Evolutionary conservation across 192 early-diverging fungal genomes (phyloP).

Genomic region (Pilobolus umbonatus): DNA sequence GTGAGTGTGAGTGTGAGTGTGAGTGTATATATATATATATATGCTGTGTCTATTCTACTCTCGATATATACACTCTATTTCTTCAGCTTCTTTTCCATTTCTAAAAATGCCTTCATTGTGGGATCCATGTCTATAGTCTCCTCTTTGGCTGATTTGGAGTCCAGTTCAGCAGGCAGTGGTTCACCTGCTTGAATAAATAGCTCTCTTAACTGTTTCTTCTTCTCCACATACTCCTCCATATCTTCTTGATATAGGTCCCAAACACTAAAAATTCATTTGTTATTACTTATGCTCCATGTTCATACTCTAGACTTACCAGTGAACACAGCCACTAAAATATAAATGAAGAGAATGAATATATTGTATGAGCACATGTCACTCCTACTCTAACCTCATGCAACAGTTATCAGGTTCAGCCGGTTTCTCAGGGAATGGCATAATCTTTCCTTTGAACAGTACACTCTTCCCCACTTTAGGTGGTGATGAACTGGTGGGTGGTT

Average conservation of each 20-base stretch:
- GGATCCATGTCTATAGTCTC: constrained; percentile 43
- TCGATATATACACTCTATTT: no score
- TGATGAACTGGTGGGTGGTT: neutral
- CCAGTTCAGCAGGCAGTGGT: constrained; percentile 6
- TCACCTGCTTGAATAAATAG: constrained; percentile 7
- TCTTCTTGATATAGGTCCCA: constrained; percentile 30
- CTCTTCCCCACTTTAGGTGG: no score
- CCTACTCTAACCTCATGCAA: constrained; percentile 10
- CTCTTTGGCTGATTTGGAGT: neutral
- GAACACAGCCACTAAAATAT: constrained; percentile 18
- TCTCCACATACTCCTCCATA: constrained; percentile 17
- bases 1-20: no score
- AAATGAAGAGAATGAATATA: neutral
- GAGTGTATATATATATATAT: no score
- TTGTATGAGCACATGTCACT: neutral
- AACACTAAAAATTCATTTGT: constrained; percentile 11
- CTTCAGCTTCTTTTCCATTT: constrained; percentile 41
- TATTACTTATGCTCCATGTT: neutral
- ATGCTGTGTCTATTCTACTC: no score
- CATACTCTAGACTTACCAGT: constrained; percentile 18
- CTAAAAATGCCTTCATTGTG: constrained; percentile 49
- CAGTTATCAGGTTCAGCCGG: constrained; percentile 8
- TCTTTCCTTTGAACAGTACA: no score
- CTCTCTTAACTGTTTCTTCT: constrained; percentile 6
- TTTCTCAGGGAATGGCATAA: constrained; percentile 12